Base-by-base conservation (phyloP, 2,329 filamentous ascomycete species). In the Blastomyces parvus region DNA sequence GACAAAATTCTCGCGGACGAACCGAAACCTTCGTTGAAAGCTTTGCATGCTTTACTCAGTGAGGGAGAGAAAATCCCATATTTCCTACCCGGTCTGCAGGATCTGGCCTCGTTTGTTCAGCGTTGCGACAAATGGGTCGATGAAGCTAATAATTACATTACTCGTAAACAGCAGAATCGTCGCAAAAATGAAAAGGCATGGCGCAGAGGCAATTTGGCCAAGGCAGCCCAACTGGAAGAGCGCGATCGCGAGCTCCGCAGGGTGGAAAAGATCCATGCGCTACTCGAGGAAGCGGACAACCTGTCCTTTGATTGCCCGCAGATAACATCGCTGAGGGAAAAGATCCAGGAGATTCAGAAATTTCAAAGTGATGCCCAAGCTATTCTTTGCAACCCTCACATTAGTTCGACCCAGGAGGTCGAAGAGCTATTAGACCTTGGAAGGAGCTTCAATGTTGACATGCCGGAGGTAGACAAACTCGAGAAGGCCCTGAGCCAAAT, bases 91-190 rank as follows among this genome's bases (percentile, higher is more conserved):
- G 92, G 91, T 66, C 83, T 99, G 66, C 84, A 88, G 70, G 85
- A 90, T 69, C 83, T 99, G 69, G 89, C 87, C 77, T 85, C 88
- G 68, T 99, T 96, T 78, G 94, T 99, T 74, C 91, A 96, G 70
- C 88, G 90, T 71, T 97, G 94, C 80, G 95, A 96, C 76, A 91
- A 96, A 73, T 97, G 95, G 89, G 91, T 97, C 66, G 94, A 97
- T 71, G 93, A 97, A 78, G 94, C 94, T 67, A 94, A 90, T 71
- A 92, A 89, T 73, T 99, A 95, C 80, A 96, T 92, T 71, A 92
- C 94, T 64, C 89, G 94, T 69, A 99, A 99, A 79, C 93, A 97
- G 79, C 93, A 97, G 77, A 96, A 95, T 72, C 89, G 94, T 66
- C 90, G 93, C 66, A 97, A 97, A 78, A 96, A 89, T 75, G 93